These are phyloP conservation scores for Colletotrichum sidae DNA, from an alignment of 2,329 filamentous ascomycete genomes.

Conservation along the genomic window DNA sequence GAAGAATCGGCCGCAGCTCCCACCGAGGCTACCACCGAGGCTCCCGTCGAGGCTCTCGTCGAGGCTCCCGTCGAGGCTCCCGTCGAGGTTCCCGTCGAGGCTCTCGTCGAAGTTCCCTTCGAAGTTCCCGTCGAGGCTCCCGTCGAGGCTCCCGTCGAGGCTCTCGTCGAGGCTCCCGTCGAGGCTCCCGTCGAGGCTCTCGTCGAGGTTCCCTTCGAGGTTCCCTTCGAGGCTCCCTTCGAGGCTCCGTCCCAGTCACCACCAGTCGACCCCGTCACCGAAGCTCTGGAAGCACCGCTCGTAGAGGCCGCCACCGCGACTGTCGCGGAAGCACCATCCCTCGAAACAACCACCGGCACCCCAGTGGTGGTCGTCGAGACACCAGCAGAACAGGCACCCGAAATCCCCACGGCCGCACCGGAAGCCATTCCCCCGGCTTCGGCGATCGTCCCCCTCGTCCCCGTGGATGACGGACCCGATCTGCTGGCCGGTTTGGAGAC, in stretches of 20 bases:
- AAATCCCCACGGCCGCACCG: constrained; percentile 17
- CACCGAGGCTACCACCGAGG: neutral
- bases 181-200: neutral
- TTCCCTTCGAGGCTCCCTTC: neutral
- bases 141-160: neutral
- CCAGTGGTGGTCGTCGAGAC: neutral
- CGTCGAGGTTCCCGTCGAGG: neutral
- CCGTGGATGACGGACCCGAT: constrained; percentile 35
- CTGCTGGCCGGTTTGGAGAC: constrained; percentile 37
- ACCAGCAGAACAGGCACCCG: neutral
- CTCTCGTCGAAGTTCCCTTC: neutral
- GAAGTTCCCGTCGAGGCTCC: neutral
- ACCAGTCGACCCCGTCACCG: neutral
- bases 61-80: neutral
- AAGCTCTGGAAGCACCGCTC: neutral
- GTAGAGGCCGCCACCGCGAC: neutral
- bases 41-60: neutral
- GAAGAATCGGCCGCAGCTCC: neutral
- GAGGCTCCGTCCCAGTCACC: neutral
- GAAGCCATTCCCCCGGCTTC: constrained; percentile 3
- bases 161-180: neutral
- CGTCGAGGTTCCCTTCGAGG: neutral
- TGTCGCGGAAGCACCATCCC: constrained; percentile 1
- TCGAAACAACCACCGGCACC: neutral
- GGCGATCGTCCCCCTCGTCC: constrained; percentile 1